Base-by-base conservation (phyloP, 805 yeast species). In the Saccharomycopsis guyanensis region DNA sequence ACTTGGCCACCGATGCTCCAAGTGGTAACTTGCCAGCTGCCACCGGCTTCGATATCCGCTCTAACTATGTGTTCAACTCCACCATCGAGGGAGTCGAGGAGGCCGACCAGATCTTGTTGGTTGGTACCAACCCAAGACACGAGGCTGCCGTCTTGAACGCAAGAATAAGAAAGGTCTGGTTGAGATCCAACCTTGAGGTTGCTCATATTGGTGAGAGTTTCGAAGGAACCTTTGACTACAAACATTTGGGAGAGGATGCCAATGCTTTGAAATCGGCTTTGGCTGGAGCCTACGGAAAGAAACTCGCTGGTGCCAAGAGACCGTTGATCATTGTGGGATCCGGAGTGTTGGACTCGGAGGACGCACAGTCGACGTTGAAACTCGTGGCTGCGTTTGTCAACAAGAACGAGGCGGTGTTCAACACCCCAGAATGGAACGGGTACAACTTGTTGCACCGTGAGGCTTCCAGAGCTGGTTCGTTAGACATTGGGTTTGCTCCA, bases 81-180 rank as follows among this genome's bases (percentile, higher is more conserved):
- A 71, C 85, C 36, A 78, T 86, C 52, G 79, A 75, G 45, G 93
- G 93, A 38, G 73, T 86, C 53, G 93, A 84, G 63, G 82, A 79
- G 49, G 88, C 94, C 44, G 95, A 86, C 60, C 86, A 76, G 56
- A 80, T 86, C 52, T 70, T 86, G 58, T 71, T 86, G 50, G 76
- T 86, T 48, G 95, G 95, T 52, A 79, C 95, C 39, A 86, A 86
- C 70, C 94, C 95, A 49, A 76, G 95, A 61, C 87, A 75, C 60
- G 95, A 86, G 69, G 95, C 95, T 49, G 87, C 95, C 37, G 94
- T 86, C 15, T 71, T 86, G 57, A 86, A 86, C 64, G 77, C 91
- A 36, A 76, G 94, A 66, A 80, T 86, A 56, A 78, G 95, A 71
- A 82, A 79, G 62, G 79, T 74, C 51, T 86, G 91, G 93, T 70